Percentiles rank a stretch among this genome's conserved stretches.
Evolutionary conservation across 208 protist genomes (phyloP).

Genomic region (Leishmania lainsoni): DNA sequence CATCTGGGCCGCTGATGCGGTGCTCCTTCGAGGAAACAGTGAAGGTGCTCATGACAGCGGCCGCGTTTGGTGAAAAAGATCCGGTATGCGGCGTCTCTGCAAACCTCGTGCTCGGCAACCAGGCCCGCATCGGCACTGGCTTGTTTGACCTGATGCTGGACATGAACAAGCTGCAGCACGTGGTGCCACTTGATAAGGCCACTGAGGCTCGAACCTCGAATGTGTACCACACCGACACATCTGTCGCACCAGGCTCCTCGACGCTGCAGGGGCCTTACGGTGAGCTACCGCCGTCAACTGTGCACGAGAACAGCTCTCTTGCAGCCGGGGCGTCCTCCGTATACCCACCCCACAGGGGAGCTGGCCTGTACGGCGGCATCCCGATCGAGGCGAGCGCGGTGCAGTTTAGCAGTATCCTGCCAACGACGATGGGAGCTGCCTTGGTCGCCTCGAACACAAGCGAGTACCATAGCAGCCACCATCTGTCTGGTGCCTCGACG

Average conservation of each 20-base stretch:
- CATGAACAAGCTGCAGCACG: slow-evolving; percentile 85
- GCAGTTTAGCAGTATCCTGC: slow-evolving; percentile 46
- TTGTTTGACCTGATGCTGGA: slow-evolving; percentile 97
- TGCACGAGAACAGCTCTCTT: slow-evolving; percentile 67
- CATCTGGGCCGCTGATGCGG: slow-evolving; percentile 97
- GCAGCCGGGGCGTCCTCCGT: slow-evolving; percentile 33
- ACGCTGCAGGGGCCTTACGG: slow-evolving; percentile 26
- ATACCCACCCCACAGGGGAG: slow-evolving; percentile 16
- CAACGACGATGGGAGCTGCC: slow-evolving; percentile 13
- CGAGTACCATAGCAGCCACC: slow-evolving; percentile 33
- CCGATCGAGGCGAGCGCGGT: slow-evolving; percentile 65
- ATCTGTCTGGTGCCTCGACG: slow-evolving; percentile 23
- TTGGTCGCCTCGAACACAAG: slow-evolving; percentile 43
- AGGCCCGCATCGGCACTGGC: slow-evolving; percentile 97
- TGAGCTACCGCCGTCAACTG: slow-evolving; percentile 66
- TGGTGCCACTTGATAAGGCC: slow-evolving; percentile 81
- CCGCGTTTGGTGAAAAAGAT: slow-evolving; percentile 96
- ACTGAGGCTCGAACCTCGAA: slow-evolving; percentile 76
- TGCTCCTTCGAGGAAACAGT: slow-evolving; percentile 99
- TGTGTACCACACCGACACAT: slow-evolving; percentile 80
- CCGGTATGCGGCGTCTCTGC: slow-evolving; percentile 96
- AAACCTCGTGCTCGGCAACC: slow-evolving; percentile 98
- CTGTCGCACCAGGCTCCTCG: slow-evolving; percentile 41
- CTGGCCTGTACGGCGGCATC: slow-evolving; percentile 49
- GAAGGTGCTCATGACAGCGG: slow-evolving; percentile 98